These are phyloP conservation scores for Monosporozyma aquatica DNA, from an alignment of 805 yeast genomes.

Conservation along the genomic window DNA sequence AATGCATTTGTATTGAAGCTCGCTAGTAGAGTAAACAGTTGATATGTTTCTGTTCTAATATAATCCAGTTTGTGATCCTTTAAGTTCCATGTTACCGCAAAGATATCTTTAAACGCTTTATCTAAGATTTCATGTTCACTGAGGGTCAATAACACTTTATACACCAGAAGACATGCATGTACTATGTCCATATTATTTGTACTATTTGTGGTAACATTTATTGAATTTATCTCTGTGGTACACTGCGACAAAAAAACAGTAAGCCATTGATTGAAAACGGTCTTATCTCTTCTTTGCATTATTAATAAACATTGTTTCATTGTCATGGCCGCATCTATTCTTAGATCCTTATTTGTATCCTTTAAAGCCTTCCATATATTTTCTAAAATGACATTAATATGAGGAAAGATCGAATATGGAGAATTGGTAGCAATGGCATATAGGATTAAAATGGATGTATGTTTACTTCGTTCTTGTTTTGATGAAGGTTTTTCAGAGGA, in stretches of 20 bases:
- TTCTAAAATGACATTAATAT: conserved; percentile 63
- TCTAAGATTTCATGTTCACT: conserved; percentile 59
- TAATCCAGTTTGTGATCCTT: conserved; percentile 64
- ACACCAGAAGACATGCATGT: conserved; percentile 75
- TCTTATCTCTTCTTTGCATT: conserved; percentile 66
- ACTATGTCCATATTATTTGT: conserved; percentile 48
- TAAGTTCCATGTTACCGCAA: conserved; percentile 61
- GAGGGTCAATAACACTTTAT: conserved; percentile 58
- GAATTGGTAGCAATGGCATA: conserved; percentile 73
- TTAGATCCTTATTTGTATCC: conserved; percentile 58
- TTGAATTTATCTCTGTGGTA: conserved; percentile 40
- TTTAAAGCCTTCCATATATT: conserved; percentile 77
- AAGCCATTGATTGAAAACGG: conserved; percentile 63
- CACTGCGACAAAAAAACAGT: conserved; percentile 56
- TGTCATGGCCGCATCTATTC: conserved; percentile 75
- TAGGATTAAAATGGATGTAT: conserved; percentile 77
- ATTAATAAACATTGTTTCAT: conserved; percentile 65
- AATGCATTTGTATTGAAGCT: conserved; percentile 63
- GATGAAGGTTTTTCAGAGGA: conserved; percentile 16
- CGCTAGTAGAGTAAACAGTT: conserved; percentile 70
- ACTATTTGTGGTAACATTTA: too few relatives aligned
- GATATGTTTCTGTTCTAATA: conserved; percentile 70
- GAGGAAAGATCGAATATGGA: conserved; percentile 69
- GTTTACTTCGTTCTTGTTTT: conserved; percentile 71
- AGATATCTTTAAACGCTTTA: conserved; percentile 61